phyloP scores from a whole-genome alignment of 2,329 filamentous ascomycete species.

The Decorospora gaudefroyi region DNA sequence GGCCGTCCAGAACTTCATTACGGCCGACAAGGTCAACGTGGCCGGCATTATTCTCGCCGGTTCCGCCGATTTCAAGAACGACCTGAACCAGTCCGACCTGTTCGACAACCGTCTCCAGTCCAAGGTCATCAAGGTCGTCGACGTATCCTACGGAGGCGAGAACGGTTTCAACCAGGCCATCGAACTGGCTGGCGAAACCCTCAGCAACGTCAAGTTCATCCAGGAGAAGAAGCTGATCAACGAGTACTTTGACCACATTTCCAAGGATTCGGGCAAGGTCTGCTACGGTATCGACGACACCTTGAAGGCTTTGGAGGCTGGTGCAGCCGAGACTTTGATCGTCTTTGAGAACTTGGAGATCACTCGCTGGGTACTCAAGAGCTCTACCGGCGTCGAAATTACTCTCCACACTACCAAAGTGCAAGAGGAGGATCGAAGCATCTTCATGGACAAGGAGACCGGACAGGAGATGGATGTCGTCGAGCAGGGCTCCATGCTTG shows the following conservation, averaged over 20 bases:
- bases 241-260: slow-evolving; percentile 99
- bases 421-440: slow-evolving; percentile 76
- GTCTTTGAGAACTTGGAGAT: slow-evolving; percentile 98
- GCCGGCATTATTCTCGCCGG: slow-evolving; percentile 93
- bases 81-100: slow-evolving; percentile 95
- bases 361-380: slow-evolving; percentile 87
- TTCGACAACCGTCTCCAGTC: slow-evolving; percentile 88
- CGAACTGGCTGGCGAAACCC: slow-evolving; percentile 89
- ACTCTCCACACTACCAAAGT: slow-evolving; percentile 87
- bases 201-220: slow-evolving; percentile 99
- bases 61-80: slow-evolving; percentile 99
- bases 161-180: slow-evolving; percentile 99
- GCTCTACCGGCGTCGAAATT: slow-evolving; percentile 70
- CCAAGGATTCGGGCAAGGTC: slow-evolving; percentile 92
- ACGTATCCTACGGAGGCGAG: slow-evolving; percentile 98
- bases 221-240: slow-evolving; percentile 99
- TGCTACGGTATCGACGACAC: slow-evolving; percentile 99
- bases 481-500: slow-evolving; percentile 89
- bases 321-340: slow-evolving; percentile 91
- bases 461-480: slow-evolving; percentile 97
- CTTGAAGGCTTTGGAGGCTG: slow-evolving; percentile 92
- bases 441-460: slow-evolving; percentile 94
- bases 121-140: slow-evolving; percentile 99
- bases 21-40: slow-evolving; percentile 97
- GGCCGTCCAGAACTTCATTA: slow-evolving; percentile 99